These are phyloP conservation scores for Silene noctiflora DNA, from an alignment of 179 eudicot species.

Conservation along the genomic window DNA sequence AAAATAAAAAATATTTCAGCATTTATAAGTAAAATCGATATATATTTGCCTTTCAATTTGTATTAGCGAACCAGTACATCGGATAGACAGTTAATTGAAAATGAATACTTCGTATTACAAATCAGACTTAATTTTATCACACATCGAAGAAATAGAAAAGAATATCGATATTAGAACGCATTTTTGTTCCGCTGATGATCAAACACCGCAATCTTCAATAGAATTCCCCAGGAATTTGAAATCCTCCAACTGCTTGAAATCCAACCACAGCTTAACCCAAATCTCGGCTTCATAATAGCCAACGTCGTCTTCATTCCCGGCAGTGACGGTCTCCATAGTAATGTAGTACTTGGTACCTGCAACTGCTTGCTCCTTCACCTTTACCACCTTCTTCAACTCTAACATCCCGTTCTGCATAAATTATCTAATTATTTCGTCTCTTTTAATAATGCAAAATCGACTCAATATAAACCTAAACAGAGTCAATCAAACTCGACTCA, in stretches of 20 bases:
- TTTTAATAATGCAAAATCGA: too few relatives aligned
- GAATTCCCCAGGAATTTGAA: conserved; percentile 18
- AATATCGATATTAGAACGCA: neutral
- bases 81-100: neutral
- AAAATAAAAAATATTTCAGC: too few relatives aligned
- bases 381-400: conserved; percentile 22
- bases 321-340: conserved; percentile 16
- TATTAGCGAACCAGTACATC: too few relatives aligned
- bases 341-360: conserved; percentile 24
- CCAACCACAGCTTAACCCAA: conserved; percentile 28
- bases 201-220: conserved; percentile 2
- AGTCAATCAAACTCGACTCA: too few relatives aligned
- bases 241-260: conserved; percentile 20
- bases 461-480: too few relatives aligned
- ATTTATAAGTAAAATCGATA: too few relatives aligned
- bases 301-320: neutral
- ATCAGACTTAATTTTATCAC: too few relatives aligned
- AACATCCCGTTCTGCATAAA: conserved; percentile 15
- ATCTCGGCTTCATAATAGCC: conserved; percentile 24
- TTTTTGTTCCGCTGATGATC: neutral
- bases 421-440: neutral
- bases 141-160: too few relatives aligned
- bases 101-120: too few relatives aligned
- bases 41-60: too few relatives aligned
- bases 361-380: conserved; percentile 22